Evolutionary conservation across 1,139 yeast species (phyloP).

Genomic region (Arxiozyma telluris): DNA sequence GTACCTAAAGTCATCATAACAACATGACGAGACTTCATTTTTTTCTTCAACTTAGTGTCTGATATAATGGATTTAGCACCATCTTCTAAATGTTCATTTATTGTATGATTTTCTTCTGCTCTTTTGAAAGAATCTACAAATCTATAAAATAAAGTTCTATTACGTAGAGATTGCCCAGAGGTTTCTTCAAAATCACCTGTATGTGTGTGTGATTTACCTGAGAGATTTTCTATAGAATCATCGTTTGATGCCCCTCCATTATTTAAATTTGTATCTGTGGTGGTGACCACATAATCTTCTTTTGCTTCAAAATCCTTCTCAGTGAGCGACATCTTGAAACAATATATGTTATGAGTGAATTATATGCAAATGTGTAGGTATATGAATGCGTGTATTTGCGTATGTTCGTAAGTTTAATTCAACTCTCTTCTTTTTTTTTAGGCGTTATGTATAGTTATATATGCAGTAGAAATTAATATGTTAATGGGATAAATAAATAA

Average conservation of each 20-base stretch:
- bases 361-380: too few relatives aligned
- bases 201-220: neutral
- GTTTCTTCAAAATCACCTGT: neutral
- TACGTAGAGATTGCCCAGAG: neutral
- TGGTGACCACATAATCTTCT: neutral
- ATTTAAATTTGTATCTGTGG: neutral
- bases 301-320: neutral
- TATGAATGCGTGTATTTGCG: too few relatives aligned
- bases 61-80: constrained; percentile 11
- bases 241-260: neutral
- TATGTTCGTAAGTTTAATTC: neutral
- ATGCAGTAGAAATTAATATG: neutral
- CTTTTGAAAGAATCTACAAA: constrained; percentile 24
- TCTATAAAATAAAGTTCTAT: constrained; percentile 5
- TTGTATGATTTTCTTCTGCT: constrained; percentile 9
- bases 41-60: constrained; percentile 34
- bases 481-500: neutral
- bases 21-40: constrained; percentile 42
- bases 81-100: constrained; percentile 13
- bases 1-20: constrained; percentile 76
- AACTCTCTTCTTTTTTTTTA: neutral
- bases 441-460: neutral
- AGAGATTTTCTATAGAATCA: neutral
- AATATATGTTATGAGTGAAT: neutral
- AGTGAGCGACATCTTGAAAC: neutral